Conservation (phyloP, 2,329 filamentous ascomycete genomes). For the Proliferodiscus dingleyae region DNA sequence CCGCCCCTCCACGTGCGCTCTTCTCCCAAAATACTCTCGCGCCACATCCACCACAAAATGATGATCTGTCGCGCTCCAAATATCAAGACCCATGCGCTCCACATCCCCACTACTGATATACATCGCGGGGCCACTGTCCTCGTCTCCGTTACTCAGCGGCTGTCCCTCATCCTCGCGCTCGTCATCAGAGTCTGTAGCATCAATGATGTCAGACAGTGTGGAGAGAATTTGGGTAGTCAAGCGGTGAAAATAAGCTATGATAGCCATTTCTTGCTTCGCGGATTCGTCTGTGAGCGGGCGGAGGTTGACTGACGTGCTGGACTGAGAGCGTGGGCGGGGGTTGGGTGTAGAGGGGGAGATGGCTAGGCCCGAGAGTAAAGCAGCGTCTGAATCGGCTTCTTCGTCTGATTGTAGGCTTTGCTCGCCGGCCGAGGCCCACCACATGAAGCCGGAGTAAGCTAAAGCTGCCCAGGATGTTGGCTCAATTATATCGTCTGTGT, state of each 20-base stretch:
- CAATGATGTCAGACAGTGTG: slow-evolving; percentile 57
- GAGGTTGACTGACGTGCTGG: slow-evolving; percentile 31
- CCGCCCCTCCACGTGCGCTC: slow-evolving; percentile 60
- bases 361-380: slow-evolving; percentile 50
- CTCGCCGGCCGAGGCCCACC: slow-evolving; percentile 84
- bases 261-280: slow-evolving; percentile 57
- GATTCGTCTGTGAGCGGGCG: slow-evolving; percentile 28
- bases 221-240: slow-evolving; percentile 63
- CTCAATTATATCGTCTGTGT: slow-evolving; percentile 53
- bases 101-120: slow-evolving; percentile 61
- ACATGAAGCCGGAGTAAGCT: slow-evolving; percentile 80
- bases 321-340: slow-evolving; percentile 32
- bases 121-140: slow-evolving; percentile 34
- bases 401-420: slow-evolving; percentile 56
- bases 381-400: slow-evolving; percentile 52
- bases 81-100: slow-evolving; percentile 68
- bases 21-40: slow-evolving; percentile 60
- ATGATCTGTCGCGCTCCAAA: slow-evolving; percentile 69
- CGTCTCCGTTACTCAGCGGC: slow-evolving; percentile 34
- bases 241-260: slow-evolving; percentile 78
- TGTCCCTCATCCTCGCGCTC: slow-evolving; percentile 32
- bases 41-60: slow-evolving; percentile 61
- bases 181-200: slow-evolving; percentile 35
- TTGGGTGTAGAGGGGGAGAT: slow-evolving; percentile 29
- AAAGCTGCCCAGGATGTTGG: slow-evolving; percentile 66